Evolutionary conservation across 2,329 filamentous ascomycete species (phyloP).

Genomic region (Aspergillus novofumigatus): DNA sequence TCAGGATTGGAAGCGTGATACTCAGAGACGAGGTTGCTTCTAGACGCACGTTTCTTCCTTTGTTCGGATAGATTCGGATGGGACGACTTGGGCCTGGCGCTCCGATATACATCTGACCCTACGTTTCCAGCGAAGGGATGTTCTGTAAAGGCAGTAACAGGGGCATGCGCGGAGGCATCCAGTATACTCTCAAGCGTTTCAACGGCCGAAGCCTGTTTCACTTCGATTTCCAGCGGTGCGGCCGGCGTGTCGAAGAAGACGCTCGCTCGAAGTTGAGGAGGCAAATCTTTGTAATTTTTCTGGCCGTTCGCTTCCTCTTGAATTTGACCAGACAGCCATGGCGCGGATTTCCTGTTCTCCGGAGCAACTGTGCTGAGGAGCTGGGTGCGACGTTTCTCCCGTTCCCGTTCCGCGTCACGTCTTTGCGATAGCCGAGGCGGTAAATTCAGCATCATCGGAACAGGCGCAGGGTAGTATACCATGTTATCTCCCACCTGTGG

Average conservation of each 20-base stretch:
- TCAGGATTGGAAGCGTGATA: conserved; percentile 16
- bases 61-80: conserved; percentile 21
- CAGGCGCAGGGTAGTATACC: conserved; percentile 92
- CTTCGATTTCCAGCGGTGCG: conserved; percentile 50
- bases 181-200: conserved; percentile 87
- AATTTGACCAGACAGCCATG: conserved; percentile 36
- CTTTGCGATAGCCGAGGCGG: conserved; percentile 80
- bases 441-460: conserved; percentile 88
- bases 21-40: conserved; percentile 24
- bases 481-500: conserved; percentile 66
- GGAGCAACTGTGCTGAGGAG: conserved; percentile 61
- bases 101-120: conserved; percentile 71
- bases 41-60: conserved; percentile 29
- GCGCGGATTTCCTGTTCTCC: conserved; percentile 51
- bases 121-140: conserved; percentile 76
- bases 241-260: conserved; percentile 77
- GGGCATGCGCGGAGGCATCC: conserved; percentile 80
- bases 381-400: conserved; percentile 70
- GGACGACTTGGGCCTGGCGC: conserved; percentile 25
- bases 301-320: conserved; percentile 13
- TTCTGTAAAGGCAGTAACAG: conserved; percentile 87
- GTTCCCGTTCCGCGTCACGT: conserved; percentile 61
- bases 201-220: conserved; percentile 75
- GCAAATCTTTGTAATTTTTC: conserved; percentile 45
- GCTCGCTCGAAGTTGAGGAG: conserved; percentile 83